phyloP scores from a whole-genome alignment of 176 grass and related monocot genomes.

The Paspalum vaginatum region DNA sequence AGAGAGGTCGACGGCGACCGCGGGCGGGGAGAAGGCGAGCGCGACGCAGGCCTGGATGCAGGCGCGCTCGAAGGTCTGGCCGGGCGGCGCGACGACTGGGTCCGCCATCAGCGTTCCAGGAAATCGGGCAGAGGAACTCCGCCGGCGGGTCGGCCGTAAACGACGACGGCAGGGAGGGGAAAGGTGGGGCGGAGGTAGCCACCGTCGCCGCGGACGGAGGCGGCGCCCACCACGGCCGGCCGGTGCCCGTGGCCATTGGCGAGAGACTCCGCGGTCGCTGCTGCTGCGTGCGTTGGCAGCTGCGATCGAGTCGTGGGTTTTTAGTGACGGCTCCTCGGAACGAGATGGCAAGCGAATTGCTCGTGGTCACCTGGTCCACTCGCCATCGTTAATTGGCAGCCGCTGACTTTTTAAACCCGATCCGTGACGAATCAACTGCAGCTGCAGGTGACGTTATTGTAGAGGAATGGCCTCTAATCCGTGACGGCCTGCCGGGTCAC shows the following conservation, averaged over 20 bases:
- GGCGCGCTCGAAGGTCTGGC: constrained; percentile 85
- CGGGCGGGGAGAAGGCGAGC: constrained; percentile 64
- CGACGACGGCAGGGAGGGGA: constrained; percentile 37
- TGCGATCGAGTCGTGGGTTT: constrained; percentile 19
- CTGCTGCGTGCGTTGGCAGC: neutral
- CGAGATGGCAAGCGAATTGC: neutral
- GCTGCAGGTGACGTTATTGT: too few relatives aligned
- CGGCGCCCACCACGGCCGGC: constrained; percentile 46
- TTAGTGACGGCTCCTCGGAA: neutral
- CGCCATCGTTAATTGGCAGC: neutral
- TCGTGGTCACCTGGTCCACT: neutral
- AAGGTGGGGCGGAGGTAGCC: neutral
- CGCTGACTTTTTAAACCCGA: neutral
- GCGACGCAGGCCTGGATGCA: constrained; percentile 83
- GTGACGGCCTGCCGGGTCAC: too few relatives aligned
- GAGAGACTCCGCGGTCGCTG: neutral
- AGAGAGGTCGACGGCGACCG: constrained; percentile 49
- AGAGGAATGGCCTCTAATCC: too few relatives aligned
- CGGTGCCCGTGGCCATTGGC: constrained; percentile 51
- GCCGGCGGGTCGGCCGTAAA: constrained; percentile 62
- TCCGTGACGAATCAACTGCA: too few relatives aligned
- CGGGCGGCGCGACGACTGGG: constrained; percentile 61
- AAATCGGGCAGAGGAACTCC: constrained; percentile 94
- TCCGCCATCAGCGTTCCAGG: constrained; percentile 86
- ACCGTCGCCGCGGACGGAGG: neutral